These are phyloP conservation scores for Neoarthrinium moseri DNA, from an alignment of 2,329 filamentous ascomycete species.

Conservation along the genomic window DNA sequence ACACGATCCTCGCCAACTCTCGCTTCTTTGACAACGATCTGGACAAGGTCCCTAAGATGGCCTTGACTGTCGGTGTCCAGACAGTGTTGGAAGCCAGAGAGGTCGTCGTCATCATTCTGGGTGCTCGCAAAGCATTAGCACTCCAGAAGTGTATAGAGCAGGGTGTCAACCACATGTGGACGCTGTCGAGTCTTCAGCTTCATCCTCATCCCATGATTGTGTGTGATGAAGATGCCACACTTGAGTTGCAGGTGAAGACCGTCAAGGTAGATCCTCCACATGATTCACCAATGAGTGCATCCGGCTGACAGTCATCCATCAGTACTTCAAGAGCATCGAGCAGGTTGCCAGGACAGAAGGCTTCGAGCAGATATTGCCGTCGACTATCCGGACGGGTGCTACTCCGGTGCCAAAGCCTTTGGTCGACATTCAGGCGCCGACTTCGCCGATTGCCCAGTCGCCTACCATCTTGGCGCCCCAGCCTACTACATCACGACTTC, in stretches of 20 bases:
- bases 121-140: conserved; percentile 77
- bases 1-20: conserved; percentile 83
- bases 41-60: conserved; percentile 73
- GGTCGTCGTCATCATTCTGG: conserved; percentile 79
- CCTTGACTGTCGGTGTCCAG: conserved; percentile 80
- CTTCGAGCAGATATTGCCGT: conserved; percentile 57
- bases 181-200: conserved; percentile 75
- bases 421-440: conserved; percentile 37
- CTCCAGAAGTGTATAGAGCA: conserved; percentile 79
- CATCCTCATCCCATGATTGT: conserved; percentile 82
- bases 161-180: conserved; percentile 89
- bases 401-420: conserved; percentile 33
- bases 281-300: conserved; percentile 6
- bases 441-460: conserved; percentile 18
- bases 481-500: conserved; percentile 53
- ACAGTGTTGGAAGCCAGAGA: conserved; percentile 80
- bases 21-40: conserved; percentile 79
- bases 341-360: conserved; percentile 57
- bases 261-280: conserved; percentile 48
- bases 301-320: conserved; percentile 4
- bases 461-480: conserved; percentile 52
- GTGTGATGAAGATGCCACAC: conserved; percentile 76
- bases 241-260: conserved; percentile 72
- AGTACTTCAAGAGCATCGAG: conserved; percentile 73
- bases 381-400: conserved; percentile 54